Base-by-base conservation (phyloP, 2,329 filamentous ascomycete species). In the Trichothecium sympodiale region DNA sequence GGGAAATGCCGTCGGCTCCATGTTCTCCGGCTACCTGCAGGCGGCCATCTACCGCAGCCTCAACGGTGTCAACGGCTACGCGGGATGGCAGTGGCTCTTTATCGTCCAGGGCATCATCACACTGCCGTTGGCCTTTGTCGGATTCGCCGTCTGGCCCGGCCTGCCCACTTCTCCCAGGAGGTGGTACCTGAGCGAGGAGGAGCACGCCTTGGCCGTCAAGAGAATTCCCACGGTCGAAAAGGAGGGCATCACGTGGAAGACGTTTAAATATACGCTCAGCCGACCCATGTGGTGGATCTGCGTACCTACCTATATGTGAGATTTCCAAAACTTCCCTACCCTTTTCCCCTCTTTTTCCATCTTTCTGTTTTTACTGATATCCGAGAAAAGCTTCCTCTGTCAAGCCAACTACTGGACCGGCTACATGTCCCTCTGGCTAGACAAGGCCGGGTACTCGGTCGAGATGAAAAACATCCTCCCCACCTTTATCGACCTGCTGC, bases 31-130 rank as follows among this genome's bases (percentile, higher is more conserved):
- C 2, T 54, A 55, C 8, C 41, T 55, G 1, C 52, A 54, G 34
- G 49, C 51, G 2, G 52, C 51, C 0, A 64, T 64, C 1, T 71
- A 71, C 23, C 35, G 38, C n/a, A 42, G 37, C 23, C 33, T 46
- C 5, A 35, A 43, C 4, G 66, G 65, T 0, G 53, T 64, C 0
- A 48, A 46, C 3, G 67, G 67, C 1, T 57, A 65, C 49, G 50
- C 62, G 0, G 68, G 67, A 0, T 70, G 65, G 65, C 48, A 49
- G 17, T 56, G 51, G 52, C 46, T 55, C 29, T 56, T 57, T 37
- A 47, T 57, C 17, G 47, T 57, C 26, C 51, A 56, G 34, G 53
- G 52, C 9, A 43, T 57, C 26, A 54, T 59, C 37, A 53, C 55
- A 7, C 41, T 53, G 8, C 43, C 51, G 12, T 43, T 55, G 20